These are phyloP conservation scores for Syncephalastrum sp. DNA, from an alignment of 371 early-diverging fungal species.

Conservation along the genomic window DNA sequence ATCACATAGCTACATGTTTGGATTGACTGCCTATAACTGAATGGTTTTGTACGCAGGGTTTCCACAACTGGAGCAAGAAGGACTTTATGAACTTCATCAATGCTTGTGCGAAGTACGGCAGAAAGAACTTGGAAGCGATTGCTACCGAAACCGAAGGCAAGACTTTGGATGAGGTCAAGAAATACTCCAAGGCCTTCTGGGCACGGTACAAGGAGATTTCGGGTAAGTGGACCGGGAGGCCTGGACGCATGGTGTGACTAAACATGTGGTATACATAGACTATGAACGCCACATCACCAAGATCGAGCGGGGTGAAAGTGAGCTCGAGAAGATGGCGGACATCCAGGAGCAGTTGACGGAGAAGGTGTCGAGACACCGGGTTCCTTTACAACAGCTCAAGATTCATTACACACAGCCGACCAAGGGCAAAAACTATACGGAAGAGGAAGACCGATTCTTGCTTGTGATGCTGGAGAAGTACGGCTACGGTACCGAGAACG, in stretches of 20 bases:
- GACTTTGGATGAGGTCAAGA: conserved; percentile 79
- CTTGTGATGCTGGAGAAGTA: conserved; percentile 86
- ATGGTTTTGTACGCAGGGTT: conserved; percentile 59
- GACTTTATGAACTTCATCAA: conserved; percentile 91
- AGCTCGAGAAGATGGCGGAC: conserved; percentile 75
- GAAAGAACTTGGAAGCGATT: conserved; percentile 73
- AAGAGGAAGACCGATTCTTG: conserved; percentile 96
- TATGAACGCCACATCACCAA: conserved; percentile 84
- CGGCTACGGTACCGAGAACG: conserved; percentile 90
- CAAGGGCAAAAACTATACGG: conserved; percentile 90
- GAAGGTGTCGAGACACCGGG: conserved; percentile 69
- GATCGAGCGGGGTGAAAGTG: conserved; percentile 88
- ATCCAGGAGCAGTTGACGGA: conserved; percentile 77
- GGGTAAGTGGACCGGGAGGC: conserved; percentile 30
- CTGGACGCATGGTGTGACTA: not conserved
- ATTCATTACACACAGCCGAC: conserved; percentile 79
- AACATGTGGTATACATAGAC: conserved; percentile 35
- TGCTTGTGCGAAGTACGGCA: conserved; percentile 90
- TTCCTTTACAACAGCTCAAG: conserved; percentile 85
- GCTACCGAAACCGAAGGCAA: conserved; percentile 88
- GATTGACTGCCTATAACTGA: not conserved
- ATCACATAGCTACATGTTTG: not conserved
- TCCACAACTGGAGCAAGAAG: conserved; percentile 91
- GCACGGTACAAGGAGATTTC: conserved; percentile 77
- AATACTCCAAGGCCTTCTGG: conserved; percentile 89